phyloP scores from a whole-genome alignment of 2,329 filamentous ascomycete species.

The Chrysoporthe deuterocubensis region DNA sequence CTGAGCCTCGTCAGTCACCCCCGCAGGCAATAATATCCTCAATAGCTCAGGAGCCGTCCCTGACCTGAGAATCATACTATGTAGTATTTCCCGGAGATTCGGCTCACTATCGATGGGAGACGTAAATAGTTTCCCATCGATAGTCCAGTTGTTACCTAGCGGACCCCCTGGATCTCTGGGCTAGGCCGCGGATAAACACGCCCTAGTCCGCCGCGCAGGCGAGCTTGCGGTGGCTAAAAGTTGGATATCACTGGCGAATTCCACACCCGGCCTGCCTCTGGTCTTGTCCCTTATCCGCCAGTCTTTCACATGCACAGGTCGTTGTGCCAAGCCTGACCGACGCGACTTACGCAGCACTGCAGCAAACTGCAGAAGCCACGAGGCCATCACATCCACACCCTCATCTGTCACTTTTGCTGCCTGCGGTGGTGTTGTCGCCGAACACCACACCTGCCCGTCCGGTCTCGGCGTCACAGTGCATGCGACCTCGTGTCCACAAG shows the following conservation, averaged over 20 bases:
- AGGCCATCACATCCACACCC: neutral
- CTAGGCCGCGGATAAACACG: neutral
- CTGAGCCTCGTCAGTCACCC: neutral
- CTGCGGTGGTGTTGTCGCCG: neutral
- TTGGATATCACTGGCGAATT: neutral
- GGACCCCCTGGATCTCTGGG: neutral
- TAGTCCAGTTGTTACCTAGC: neutral
- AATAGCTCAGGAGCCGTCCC: neutral
- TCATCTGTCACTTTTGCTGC: neutral
- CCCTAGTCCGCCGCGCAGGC: neutral
- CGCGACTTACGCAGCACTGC: conserved; percentile 2
- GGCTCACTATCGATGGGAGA: neutral
- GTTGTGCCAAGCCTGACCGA: neutral
- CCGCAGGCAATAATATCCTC: neutral
- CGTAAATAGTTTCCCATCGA: conserved; percentile 1
- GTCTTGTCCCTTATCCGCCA: neutral
- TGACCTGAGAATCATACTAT: neutral
- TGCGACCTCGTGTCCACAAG: neutral
- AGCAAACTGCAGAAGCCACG: neutral
- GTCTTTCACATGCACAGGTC: neutral
- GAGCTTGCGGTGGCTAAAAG: neutral
- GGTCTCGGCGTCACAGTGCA: neutral
- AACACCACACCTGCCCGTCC: neutral
- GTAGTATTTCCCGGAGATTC: neutral
- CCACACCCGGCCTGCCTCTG: neutral